Base-by-base conservation (phyloP, 2,329 filamentous ascomycete species). In the Fusarium neocosmosporiellum region DNA sequence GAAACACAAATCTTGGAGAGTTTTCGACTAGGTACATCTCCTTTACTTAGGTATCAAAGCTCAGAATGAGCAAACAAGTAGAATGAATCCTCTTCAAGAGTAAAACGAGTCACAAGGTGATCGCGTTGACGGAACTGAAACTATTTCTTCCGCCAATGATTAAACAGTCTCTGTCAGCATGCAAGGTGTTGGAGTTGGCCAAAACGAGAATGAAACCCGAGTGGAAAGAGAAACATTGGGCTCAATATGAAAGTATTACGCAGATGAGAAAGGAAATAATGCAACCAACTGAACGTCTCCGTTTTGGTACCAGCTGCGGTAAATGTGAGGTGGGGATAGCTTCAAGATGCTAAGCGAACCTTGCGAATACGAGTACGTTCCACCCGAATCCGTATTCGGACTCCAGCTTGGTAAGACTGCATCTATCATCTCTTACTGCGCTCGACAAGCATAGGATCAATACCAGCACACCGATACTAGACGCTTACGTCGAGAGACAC, bases 321-420 rank as follows among this genome's bases (percentile, higher is more conserved):
- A 16, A 20, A 18, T 11, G 22, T 36, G 13, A 24, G 39, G 48
- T 55, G 33, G 65, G 31, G 31, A 70, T 65, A 61, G 33, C 54
- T 27, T 71, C 59, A 53, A 39, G 5, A 11, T 41, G 22, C 24
- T 39, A 7, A 31, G 41, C 16, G 9, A 6, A 13, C 13, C 18
- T 1, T 50, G 54, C 65, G 69, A 72, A 72, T 72, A 72, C 70
- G 70, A 72, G 59, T 63, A 66, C 69, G 70, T 62, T 14, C 59
- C 7, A 4, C 20, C 8, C 5, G 8, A 11, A 1, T 4, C 29
- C 69, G 70, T 69, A 69, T 71, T 71, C 65, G 65, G 39, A 7
- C 8, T 31, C 18, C 43, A 39, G 16, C 34, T 50, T 5, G 13
- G 24, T 55, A 14, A 53, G 48, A 60, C 4, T 18, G 53, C 20